Conservation (phyloP, 345 rosid species). For the Reutealis trisperma region DNA sequence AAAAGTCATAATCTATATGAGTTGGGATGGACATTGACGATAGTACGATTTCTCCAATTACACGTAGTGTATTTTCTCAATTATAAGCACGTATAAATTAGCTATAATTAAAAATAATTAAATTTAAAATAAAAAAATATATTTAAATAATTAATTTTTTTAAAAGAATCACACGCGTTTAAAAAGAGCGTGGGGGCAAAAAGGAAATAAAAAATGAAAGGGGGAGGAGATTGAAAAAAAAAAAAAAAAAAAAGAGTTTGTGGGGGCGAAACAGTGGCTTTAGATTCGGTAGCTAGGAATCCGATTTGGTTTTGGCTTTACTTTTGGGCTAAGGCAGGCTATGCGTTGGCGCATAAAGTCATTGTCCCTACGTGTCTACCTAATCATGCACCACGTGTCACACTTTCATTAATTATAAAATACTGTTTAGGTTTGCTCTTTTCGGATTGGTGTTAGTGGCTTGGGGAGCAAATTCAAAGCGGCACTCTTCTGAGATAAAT, state of each 20-base stretch:
- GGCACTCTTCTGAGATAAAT: no score
- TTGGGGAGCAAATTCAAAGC: conserved; percentile 34
- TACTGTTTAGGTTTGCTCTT: not conserved
- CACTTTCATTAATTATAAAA: not conserved
- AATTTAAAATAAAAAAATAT: no score
- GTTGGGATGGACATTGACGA: no score
- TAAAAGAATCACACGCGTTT: not conserved
- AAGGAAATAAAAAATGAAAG: no score
- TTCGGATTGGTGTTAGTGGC: conserved; percentile 8
- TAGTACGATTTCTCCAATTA: no score
- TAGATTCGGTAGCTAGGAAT: conserved; percentile 28
- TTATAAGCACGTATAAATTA: no score
- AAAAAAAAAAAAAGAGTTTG: not conserved
- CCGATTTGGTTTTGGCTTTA: conserved; percentile 25
- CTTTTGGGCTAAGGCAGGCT: conserved; percentile 18
- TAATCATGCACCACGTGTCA: not conserved
- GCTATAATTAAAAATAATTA: no score
- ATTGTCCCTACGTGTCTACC: not conserved
- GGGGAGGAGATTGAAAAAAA: not conserved
- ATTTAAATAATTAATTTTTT: no score
- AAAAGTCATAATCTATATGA: no score
- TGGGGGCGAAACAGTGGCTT: not conserved
- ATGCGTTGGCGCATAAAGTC: conserved; percentile 25
- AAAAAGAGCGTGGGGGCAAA: not conserved
- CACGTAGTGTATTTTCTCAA: no score